Conservation (phyloP, 805 yeast genomes). For the Nakazawaea ambrosiae region DNA sequence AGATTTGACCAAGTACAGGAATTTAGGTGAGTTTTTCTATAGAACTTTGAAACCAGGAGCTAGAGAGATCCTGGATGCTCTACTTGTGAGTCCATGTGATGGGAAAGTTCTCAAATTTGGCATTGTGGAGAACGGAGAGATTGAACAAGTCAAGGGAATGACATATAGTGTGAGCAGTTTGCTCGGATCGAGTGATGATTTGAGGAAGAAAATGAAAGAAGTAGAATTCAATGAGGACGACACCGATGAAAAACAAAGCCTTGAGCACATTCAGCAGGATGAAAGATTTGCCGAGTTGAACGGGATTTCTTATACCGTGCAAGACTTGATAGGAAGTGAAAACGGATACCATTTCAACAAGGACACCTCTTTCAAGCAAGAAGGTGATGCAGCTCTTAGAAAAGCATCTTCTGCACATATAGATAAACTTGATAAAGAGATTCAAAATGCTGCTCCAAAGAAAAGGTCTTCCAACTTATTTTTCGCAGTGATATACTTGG, state of each 20-base stretch:
- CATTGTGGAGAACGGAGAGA: constrained; percentile 68
- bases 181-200: constrained; percentile 49
- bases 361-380: constrained; percentile 43
- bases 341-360: constrained; percentile 37
- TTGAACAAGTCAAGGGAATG: constrained; percentile 96
- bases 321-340: constrained; percentile 55
- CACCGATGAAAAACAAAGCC: constrained; percentile 31
- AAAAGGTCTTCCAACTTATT: constrained; percentile 48
- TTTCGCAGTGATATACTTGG: constrained; percentile 88
- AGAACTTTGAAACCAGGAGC: constrained; percentile 71
- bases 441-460: constrained; percentile 7
- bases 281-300: constrained; percentile 72
- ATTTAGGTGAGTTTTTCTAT: constrained; percentile 88
- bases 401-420: constrained; percentile 22
- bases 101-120: constrained; percentile 89
- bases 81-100: constrained; percentile 86
- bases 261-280: constrained; percentile 39
- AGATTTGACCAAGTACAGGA: constrained; percentile 65
- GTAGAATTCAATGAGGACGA: constrained; percentile 36
- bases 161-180: constrained; percentile 86
- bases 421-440: constrained; percentile 21
- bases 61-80: constrained; percentile 65
- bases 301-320: constrained; percentile 65
- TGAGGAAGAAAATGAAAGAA: constrained; percentile 38
- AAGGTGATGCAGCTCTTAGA: constrained; percentile 57